Evolutionary conservation across 1,284 basidiomycete species (phyloP).

Genomic region (Butyriboletus appendiculatus): DNA sequence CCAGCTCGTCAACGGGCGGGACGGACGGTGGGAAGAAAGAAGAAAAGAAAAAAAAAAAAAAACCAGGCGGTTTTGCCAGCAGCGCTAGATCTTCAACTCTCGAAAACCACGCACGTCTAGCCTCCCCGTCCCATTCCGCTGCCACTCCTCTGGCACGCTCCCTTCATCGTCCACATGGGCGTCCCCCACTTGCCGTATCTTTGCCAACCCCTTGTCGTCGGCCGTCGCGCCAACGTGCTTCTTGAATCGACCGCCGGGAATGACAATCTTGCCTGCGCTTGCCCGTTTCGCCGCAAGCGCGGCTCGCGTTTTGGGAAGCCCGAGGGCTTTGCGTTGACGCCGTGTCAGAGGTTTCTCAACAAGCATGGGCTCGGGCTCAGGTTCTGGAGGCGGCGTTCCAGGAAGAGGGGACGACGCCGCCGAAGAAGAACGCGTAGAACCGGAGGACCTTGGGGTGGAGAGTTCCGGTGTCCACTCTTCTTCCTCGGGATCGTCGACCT

Average conservation of each 20-base stretch:
- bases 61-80: background rate
- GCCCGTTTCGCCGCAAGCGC: conserved; percentile 32
- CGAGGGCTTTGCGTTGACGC: conserved; percentile 65
- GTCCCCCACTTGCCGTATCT: conserved; percentile 23
- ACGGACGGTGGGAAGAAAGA: background rate
- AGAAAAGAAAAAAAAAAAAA: too few species aligned
- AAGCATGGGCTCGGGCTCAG: conserved; percentile 28
- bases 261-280: conserved; percentile 54
- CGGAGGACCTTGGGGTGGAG: conserved; percentile 43
- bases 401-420: conserved; percentile 41
- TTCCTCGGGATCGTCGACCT: conserved; percentile 38
- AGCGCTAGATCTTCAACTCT: conserved; percentile 69
- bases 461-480: conserved; percentile 45
- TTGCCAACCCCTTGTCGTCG: conserved; percentile 33
- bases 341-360: conserved; percentile 50
- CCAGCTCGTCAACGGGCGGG: conserved; percentile 1
- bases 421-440: conserved; percentile 43
- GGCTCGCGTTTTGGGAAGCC: conserved; percentile 55
- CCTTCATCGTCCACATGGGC: conserved; percentile 34
- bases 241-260: conserved; percentile 55
- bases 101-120: conserved; percentile 79
- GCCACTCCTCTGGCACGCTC: conserved; percentile 58
- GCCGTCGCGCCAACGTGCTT: conserved; percentile 17
- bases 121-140: conserved; percentile 68
- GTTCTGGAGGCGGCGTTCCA: conserved; percentile 33